Evolutionary conservation across 495 filamentous ascomycete genomes (phyloP), one percentile per base, ranked within the genome.

Genomic region (Neurospora sp.): DNA sequence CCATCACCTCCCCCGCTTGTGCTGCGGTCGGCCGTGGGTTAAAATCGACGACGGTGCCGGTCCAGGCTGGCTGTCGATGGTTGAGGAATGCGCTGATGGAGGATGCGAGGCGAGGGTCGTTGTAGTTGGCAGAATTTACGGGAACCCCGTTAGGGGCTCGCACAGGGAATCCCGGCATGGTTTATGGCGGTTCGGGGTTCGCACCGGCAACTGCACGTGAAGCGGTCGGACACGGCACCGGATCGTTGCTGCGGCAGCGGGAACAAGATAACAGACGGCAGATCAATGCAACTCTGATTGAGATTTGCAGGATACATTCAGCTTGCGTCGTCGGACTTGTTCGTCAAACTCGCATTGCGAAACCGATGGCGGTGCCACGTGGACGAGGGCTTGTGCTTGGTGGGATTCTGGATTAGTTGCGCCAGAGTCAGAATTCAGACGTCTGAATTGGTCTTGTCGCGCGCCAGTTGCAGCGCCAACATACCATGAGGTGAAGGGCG

Each of bases 21-120:
- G 27, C 53, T 35, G 53, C 18, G 6, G 53, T 14, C 4, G 53
- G 27, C 27, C 53, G 22, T 37, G 53, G 53, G 9, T 0, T 66
- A 3, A 31, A 66, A 37, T 66, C 6, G 53, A 66, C 27, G 53
- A 18, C 27, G 27, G 53, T 66, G 27, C 27, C 27, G 53, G 61
- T 69, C 71, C 70, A 73, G 61, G 74, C 53, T 72, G 69, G 75
- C 71, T 72, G 46, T 69, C 69, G 42, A 37, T 44, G 71, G 7
- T 40, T 70, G 40, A 70, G 40, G 66, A n/a, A 66, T 68, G 73
- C 20, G 69, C 46, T 59, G 74, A 76, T 44, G 61, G 72, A 73
- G 41, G 46, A 40, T n/a, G 53, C 18, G 74, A 40, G 38, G 71
- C 77, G 11, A 66, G 53, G 53, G 14, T 66, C 53, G 27, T 59